Percentiles rank a stretch among this genome's conserved stretches.
phyloP scores from a whole-genome alignment of 1,284 basidiomycete species.

The Abortiporus biennis region DNA sequence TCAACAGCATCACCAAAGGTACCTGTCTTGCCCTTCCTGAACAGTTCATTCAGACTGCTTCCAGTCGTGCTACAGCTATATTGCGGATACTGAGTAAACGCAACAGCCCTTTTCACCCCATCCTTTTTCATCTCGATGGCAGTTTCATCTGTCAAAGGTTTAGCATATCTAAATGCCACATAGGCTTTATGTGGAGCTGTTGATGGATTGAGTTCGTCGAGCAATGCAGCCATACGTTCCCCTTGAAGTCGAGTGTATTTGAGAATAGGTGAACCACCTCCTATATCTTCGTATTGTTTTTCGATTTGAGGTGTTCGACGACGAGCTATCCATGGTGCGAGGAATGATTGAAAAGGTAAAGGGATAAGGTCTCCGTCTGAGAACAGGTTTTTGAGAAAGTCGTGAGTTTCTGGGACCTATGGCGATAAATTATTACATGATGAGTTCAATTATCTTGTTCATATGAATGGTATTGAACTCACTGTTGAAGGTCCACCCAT shows the following conservation, averaged over 20 bases:
- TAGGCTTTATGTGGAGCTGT: constrained; percentile 97
- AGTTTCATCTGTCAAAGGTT: constrained; percentile 83
- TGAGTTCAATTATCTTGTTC: not conserved
- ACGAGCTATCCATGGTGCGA: constrained; percentile 88
- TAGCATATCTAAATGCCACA: constrained; percentile 91
- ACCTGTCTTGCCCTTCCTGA: constrained; percentile 52
- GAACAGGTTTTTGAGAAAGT: constrained; percentile 93
- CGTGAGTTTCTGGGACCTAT: constrained; percentile 80
- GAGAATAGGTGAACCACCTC: constrained; percentile 97
- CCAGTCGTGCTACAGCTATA: constrained; percentile 99
- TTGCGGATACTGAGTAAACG: constrained; percentile 98
- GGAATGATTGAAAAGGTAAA: constrained; percentile 83
- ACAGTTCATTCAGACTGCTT: constrained; percentile 94
- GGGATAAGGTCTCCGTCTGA: constrained; percentile 95
- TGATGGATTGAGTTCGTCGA: constrained; percentile 90
- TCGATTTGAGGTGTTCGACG: constrained; percentile 94
- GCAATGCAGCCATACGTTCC: constrained; percentile 81
- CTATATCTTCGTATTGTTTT: constrained; percentile 91
- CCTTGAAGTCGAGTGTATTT: constrained; percentile 89
- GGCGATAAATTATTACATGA: not conserved
- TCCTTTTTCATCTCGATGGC: constrained; percentile 84
- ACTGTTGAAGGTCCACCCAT: constrained; percentile 97
- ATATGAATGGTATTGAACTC: constrained; percentile 19
- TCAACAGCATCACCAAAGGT: constrained; percentile 62
- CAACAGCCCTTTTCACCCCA: constrained; percentile 89